Conservation (phyloP, 352 stramenopile genomes). For the Phytophthora fragariaefolia region DNA sequence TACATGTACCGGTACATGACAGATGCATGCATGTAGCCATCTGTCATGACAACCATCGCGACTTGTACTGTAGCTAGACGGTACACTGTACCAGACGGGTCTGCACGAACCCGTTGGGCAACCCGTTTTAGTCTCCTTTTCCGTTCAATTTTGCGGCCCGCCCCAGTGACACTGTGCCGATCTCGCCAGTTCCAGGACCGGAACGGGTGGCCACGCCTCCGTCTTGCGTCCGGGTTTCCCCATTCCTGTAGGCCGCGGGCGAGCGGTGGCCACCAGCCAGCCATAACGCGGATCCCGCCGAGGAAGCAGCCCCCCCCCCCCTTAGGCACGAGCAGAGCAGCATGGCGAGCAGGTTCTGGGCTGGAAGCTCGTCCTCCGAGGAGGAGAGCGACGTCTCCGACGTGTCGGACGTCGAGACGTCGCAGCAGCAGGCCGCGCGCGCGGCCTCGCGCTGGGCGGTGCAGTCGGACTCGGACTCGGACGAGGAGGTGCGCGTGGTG, state of each 20-base stretch:
- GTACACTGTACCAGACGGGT: neutral
- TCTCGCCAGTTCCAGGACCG: too few relatives aligned
- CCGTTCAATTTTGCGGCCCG: too few relatives aligned
- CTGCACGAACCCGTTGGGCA: neutral
- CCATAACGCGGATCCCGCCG: slow-evolving; percentile 35
- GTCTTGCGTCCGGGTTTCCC: too few relatives aligned
- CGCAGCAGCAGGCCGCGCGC: slow-evolving; percentile 74
- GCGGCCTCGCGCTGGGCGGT: slow-evolving; percentile 81
- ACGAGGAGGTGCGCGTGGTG: slow-evolving; percentile 94
- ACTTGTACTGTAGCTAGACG: neutral
- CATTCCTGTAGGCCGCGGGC: neutral
- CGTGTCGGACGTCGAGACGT: slow-evolving; percentile 79
- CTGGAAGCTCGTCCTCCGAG: slow-evolving; percentile 77
- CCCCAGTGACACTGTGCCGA: too few relatives aligned
- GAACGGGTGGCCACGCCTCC: too few relatives aligned
- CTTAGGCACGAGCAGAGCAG: slow-evolving; percentile 20
- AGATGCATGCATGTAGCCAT: slow-evolving; percentile 3
- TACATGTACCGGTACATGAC: too few relatives aligned
- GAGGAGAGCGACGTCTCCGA: slow-evolving; percentile 81
- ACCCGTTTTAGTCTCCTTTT: slow-evolving; percentile 12
- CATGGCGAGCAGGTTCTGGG: slow-evolving; percentile 90
- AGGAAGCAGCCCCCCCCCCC: slow-evolving; percentile 14
- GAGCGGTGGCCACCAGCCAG: slow-evolving; percentile 19
- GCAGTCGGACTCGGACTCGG: slow-evolving; percentile 83
- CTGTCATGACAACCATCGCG: too few relatives aligned